These are phyloP conservation scores for Candida railenensis DNA, from an alignment of 805 yeast species.

Conservation along the genomic window DNA sequence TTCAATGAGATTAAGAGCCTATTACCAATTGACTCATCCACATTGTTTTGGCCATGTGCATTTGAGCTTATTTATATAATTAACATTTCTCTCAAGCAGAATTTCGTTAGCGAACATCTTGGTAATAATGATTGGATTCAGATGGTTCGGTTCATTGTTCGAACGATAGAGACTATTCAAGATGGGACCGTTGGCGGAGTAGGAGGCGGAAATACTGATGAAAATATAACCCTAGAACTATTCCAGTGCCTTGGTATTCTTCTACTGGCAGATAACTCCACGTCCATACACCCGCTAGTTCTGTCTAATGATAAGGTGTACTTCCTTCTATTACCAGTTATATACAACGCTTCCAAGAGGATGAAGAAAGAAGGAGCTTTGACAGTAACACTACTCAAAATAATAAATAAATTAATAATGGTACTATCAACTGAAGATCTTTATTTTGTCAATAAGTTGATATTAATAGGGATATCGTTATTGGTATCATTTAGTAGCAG, in stretches of 20 bases:
- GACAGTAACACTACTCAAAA: conserved; percentile 27
- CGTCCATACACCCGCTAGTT: conserved; percentile 16
- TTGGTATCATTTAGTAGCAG: conserved; percentile 36
- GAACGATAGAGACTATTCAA: conserved; percentile 14
- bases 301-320: conserved; percentile 15
- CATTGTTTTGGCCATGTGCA: conserved; percentile 19
- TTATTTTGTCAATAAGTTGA: conserved; percentile 33
- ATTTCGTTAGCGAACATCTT: conserved; percentile 32
- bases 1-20: conserved; percentile 15
- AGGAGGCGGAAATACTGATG: conserved; percentile 8
- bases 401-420: conserved; percentile 46
- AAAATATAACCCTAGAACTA: conserved; percentile 21
- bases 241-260: conserved; percentile 17
- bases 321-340: conserved; percentile 15
- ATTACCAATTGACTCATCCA: conserved; percentile 8
- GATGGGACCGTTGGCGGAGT: not conserved
- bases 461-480: conserved; percentile 36
- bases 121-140: conserved; percentile 25
- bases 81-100: conserved; percentile 17
- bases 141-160: conserved; percentile 21
- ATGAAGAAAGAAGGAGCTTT: conserved; percentile 24
- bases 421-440: conserved; percentile 42
- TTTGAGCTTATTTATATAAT: conserved; percentile 25
- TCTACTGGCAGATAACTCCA: conserved; percentile 19
- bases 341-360: conserved; percentile 13